These are phyloP conservation scores for Thraustochytrium sp. DNA, from an alignment of 352 stramenopile genomes.

Conservation along the genomic window DNA sequence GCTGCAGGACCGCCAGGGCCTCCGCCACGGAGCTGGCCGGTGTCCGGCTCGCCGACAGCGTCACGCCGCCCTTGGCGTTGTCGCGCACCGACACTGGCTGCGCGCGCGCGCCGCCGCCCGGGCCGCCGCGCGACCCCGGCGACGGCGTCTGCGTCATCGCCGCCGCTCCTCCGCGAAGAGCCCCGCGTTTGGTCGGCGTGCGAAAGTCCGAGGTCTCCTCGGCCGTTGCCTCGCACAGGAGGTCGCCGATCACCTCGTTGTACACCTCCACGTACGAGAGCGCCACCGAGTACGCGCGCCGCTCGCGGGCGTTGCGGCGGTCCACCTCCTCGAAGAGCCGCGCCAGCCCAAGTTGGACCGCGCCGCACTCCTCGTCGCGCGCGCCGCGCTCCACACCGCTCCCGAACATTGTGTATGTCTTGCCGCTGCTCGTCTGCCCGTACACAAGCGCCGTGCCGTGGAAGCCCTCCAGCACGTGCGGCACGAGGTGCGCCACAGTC, in stretches of 20 bases:
- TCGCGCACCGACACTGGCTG: constrained; percentile 75
- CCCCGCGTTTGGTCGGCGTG: not conserved
- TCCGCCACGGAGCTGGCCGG: constrained; percentile 50
- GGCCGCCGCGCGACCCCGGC: constrained; percentile 18
- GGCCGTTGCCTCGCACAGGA: constrained; percentile 63
- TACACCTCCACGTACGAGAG: constrained; percentile 99
- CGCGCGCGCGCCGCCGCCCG: constrained; percentile 39
- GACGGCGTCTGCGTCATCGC: not conserved
- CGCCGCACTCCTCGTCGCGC: not conserved
- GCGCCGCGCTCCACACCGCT: constrained; percentile 56
- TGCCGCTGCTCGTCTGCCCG: constrained; percentile 88
- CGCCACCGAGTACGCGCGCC: constrained; percentile 87
- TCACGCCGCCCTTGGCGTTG: constrained; percentile 88
- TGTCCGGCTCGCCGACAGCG: constrained; percentile 81
- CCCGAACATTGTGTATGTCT: constrained; percentile 95
- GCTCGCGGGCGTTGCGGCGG: not conserved
- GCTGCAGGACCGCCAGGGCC: constrained; percentile 82
- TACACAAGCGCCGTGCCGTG: constrained; percentile 80
- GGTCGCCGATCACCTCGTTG: constrained; percentile 94
- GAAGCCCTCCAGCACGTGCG: not conserved
- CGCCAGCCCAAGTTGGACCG: constrained; percentile 13
- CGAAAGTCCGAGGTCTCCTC: not conserved
- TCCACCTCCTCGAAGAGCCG: not conserved
- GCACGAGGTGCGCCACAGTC: constrained; percentile 39
- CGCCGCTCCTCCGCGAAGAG: too few species aligned